Evolutionary conservation across 345 rosid species (phyloP).

Genomic region (Crucihimalaya himalaica): DNA sequence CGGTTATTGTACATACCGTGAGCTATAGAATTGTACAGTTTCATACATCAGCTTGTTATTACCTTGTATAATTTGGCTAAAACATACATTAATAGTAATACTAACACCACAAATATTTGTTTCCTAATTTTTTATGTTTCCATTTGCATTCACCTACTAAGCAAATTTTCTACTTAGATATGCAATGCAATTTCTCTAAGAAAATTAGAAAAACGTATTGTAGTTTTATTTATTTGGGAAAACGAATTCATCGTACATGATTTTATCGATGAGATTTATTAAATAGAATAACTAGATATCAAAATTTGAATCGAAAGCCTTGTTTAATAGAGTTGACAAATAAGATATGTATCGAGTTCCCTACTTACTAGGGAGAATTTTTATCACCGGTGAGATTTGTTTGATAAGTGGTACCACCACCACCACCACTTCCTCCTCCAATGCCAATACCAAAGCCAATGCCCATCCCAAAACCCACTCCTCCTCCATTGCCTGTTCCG

Average conservation of each 20-base stretch:
- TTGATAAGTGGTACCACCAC: slow-evolving; percentile 36
- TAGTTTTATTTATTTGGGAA: neutral
- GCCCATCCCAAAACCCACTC: slow-evolving; percentile 41
- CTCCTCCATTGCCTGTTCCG: slow-evolving; percentile 36
- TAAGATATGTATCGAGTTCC: neutral
- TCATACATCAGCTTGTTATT: no score
- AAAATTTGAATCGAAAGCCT: slow-evolving; percentile 16
- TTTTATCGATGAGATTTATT: slow-evolving; percentile 17
- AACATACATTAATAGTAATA: no score
- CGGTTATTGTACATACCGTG: neutral
- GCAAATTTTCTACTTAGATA: no score
- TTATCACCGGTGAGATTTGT: slow-evolving; percentile 30
- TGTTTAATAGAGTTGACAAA: slow-evolving; percentile 10
- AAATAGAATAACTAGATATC: neutral
- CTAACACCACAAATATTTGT: neutral
- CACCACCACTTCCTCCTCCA: slow-evolving; percentile 42
- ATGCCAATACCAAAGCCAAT: slow-evolving; percentile 37
- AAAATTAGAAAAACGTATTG: neutral
- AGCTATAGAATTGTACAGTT: no score
- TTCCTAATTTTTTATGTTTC: neutral
- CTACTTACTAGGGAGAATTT: slow-evolving; percentile 13
- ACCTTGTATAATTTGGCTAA: no score
- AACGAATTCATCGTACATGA: slow-evolving; percentile 29
- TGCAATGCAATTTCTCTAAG: no score
- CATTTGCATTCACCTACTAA: neutral